These are phyloP conservation scores for Senna siamea DNA, from an alignment of 306 rosid genomes.

Conservation along the genomic window DNA sequence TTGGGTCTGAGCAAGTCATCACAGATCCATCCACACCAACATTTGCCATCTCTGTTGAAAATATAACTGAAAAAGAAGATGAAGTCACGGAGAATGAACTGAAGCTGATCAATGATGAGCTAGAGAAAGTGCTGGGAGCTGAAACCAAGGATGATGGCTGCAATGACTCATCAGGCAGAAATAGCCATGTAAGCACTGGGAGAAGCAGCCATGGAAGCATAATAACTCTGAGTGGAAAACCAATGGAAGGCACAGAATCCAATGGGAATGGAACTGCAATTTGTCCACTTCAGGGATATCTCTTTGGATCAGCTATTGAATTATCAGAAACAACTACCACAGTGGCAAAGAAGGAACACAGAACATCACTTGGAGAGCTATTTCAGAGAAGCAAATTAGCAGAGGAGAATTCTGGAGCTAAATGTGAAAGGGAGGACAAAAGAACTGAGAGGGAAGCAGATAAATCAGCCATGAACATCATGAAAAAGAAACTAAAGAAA, in stretches of 20 bases:
- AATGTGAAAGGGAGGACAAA: conserved; percentile 57
- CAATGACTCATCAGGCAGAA: conserved; percentile 80
- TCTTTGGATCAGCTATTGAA: conserved; percentile 77
- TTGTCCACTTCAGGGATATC: conserved; percentile 87
- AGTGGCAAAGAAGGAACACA: conserved; percentile 71
- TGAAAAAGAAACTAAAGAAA: conserved; percentile 76
- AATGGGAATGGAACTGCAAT: conserved; percentile 60
- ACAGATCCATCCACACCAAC: conserved; percentile 76
- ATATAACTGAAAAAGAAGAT: conserved; percentile 83
- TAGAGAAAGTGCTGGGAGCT: conserved; percentile 83
- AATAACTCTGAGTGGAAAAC: conserved; percentile 78
- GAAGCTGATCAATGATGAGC: conserved; percentile 83
- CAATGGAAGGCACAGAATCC: conserved; percentile 55
- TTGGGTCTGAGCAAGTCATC: conserved; percentile 69
- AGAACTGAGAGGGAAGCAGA: conserved; percentile 61
- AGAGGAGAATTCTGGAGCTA: conserved; percentile 63
- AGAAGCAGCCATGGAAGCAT: conserved; percentile 88
- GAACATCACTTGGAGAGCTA: conserved; percentile 85
- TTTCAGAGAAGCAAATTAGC: conserved; percentile 73
- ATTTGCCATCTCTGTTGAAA: conserved; percentile 72
- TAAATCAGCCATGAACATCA: conserved; percentile 66
- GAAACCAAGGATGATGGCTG: conserved; percentile 74
- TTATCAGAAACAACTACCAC: conserved; percentile 65
- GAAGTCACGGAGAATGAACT: conserved; percentile 87
- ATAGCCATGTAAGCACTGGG: conserved; percentile 85